Evolutionary conservation across 441 rosid species (phyloP).

Genomic region (Erodium chrysanthum): DNA sequence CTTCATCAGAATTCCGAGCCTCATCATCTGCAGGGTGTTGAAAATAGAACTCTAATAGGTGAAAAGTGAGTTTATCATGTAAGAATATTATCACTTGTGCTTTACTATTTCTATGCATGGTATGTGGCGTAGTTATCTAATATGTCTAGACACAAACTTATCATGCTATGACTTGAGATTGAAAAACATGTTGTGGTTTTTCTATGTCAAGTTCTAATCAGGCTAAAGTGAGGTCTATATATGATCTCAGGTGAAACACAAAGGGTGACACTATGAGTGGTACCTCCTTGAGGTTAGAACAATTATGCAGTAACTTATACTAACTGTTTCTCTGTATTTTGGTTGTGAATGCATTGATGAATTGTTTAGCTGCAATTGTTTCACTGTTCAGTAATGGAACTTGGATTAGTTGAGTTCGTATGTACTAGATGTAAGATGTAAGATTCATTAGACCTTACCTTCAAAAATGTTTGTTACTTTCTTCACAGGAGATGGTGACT

Average conservation of each 20-base stretch:
- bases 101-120: background rate
- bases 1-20: slow-evolving; percentile 27
- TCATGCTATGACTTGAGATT: background rate
- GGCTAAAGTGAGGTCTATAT: background rate
- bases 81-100: background rate
- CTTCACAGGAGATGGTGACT: slow-evolving; percentile 72
- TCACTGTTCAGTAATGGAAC: background rate
- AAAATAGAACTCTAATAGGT: slow-evolving; percentile 3
- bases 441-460: slow-evolving; percentile 35
- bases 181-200: background rate
- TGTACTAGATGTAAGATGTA: background rate
- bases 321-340: background rate
- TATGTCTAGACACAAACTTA: background rate
- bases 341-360: background rate
- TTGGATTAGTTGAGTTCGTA: background rate
- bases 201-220: background rate
- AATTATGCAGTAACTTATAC: background rate
- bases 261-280: background rate
- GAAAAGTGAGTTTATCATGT: background rate
- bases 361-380: background rate
- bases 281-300: no score
- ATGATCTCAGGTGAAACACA: background rate
- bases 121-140: background rate
- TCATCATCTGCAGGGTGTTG: slow-evolving; percentile 38
- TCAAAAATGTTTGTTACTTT: slow-evolving; percentile 48